A percentile compares a stretch with the other conserved stretches of the same genome.
Conservation (phyloP, 208 protist species). For the Wallacemonas sp. region DNA sequence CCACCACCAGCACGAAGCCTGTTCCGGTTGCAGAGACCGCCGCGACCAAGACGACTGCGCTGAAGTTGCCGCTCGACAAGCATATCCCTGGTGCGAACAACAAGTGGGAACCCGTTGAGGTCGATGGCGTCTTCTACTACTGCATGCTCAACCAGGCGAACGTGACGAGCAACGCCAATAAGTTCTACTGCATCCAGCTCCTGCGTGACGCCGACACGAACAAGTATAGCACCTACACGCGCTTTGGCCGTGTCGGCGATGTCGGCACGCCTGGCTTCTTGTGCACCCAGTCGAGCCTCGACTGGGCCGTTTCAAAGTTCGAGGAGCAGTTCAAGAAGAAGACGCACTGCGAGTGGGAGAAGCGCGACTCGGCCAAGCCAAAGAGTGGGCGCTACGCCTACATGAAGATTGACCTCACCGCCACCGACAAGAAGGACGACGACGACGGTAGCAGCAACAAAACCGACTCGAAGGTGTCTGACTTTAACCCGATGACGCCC, state of each 20-base stretch:
- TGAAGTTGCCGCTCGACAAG: slow-evolving; percentile 6
- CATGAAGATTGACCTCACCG: slow-evolving; percentile 50
- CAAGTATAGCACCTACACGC: slow-evolving; percentile 38
- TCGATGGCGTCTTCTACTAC: slow-evolving; percentile 34
- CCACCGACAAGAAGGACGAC: neutral
- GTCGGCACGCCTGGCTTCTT: slow-evolving; percentile 19
- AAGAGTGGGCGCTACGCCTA: slow-evolving; percentile 30
- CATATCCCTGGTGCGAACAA: neutral
- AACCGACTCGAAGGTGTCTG: neutral
- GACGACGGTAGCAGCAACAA: slow-evolving; percentile 4
- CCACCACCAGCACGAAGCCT: neutral
- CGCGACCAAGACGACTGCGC: neutral
- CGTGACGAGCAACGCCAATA: slow-evolving; percentile 52
- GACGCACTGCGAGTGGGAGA: slow-evolving; percentile 34
- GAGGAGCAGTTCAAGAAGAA: slow-evolving; percentile 32
- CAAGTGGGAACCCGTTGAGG: slow-evolving; percentile 33
- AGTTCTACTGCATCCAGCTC: slow-evolving; percentile 65
- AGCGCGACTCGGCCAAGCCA: slow-evolving; percentile 27
- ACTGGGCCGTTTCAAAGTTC: slow-evolving; percentile 24
- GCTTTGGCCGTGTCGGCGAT: slow-evolving; percentile 53
- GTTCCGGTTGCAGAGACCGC: neutral
- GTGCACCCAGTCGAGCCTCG: slow-evolving; percentile 1
- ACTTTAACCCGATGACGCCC: neutral
- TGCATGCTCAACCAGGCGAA: slow-evolving; percentile 66
- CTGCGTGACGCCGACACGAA: slow-evolving; percentile 26